Evolutionary conservation across 352 stramenopile species (phyloP), one percentile per base, ranked within the genome.

Genomic region (Elongisporangium anandrum): DNA sequence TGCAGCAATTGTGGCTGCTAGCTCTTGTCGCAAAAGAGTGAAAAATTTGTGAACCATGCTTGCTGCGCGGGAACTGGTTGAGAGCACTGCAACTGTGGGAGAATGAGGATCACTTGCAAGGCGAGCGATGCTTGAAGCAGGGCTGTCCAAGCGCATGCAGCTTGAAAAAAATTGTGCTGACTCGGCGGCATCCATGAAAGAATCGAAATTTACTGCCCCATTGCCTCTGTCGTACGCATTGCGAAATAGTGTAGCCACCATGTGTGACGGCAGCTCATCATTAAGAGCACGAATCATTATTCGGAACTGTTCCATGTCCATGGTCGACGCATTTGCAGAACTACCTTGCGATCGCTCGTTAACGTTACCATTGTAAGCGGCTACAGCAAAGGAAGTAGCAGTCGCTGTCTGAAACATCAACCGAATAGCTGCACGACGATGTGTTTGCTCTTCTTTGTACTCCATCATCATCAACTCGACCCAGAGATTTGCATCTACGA

Each of bases 401-500:
- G 77, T 83, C 2, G 91, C 90, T 0, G 91, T 97, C 45, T 97
- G 89, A 52, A 98, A 98, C 92, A 98, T 97, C 1, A 98, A 64
- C 0, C 91, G 89, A 48, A 98, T 90, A 16, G 90, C 90, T 17
- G 89, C 89, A 5, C 83, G 73, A 1, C 92, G 84, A 59, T 97
- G 92, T 0, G 90, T 87, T 64, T 98, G 91, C 60, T 98, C 92
- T 54, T 96, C 88, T 34, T 95, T 94, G 69, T 97, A 97, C 68
- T 96, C 85, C 52, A 90, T 75, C 77, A 95, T 88, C 83, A 95
- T 92, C n/a, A 93, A 68, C 34, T 92, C 80, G 3, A 93, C 65
- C 85, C 85, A 95, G 2, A 92, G 61, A 34, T 89, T 77, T 1
- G 84, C 85, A 19, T 95, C 85, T 0, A 95, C 67, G 23, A 91